Evolutionary conservation across 352 stramenopile species (phyloP), one percentile per base, ranked within the genome.

Genomic region (Globisporangium barbulae): DNA sequence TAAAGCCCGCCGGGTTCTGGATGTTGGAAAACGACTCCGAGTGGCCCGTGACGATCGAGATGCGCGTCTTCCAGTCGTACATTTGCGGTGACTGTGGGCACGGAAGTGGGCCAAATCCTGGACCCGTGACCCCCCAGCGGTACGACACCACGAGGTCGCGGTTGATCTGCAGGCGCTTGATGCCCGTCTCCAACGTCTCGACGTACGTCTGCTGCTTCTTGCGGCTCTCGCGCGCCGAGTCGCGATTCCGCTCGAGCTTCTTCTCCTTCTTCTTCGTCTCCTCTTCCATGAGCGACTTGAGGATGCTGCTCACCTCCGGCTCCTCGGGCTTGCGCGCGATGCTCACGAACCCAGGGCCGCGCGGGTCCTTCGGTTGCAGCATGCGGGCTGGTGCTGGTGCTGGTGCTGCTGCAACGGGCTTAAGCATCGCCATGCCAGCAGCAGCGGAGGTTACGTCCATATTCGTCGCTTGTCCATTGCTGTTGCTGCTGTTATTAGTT

Each of bases 231-330:
- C 87, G 85, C 2, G 87, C 87, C 19, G 87, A 96, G 47, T 96
- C 87, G 30, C 87, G 87, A 69, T 96, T 96, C 13, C 87, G 85
- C 56, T 96, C 87, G 5, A 96, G 85, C 47, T 96, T 96, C 63
- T 94, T 93, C 63, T 93, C 85, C 58, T 93, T 93, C 63, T 96
- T 96, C 71, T 93, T 91, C 33, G 87, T 84, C 63, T 96, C 85
- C 68, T 96, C 87, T 12, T 92, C 74, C 81, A 96, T 91, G 1
- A 96, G 76, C 44, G 82, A 89, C 64, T 93, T 88, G n/a, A 96
- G 71, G 61, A 96, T 94, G 54, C 77, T 91, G 69, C 85, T 94
- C 57, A 94, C 82, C 49, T 89, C 80, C 0, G 85, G 83, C 55
- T 92, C 79, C 35, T 92, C 85, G 0, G 87, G 87, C 59, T 94